phyloP scores from a whole-genome alignment of 2,329 filamentous ascomycete species.

The Aspergillus ochraceoroseus region DNA sequence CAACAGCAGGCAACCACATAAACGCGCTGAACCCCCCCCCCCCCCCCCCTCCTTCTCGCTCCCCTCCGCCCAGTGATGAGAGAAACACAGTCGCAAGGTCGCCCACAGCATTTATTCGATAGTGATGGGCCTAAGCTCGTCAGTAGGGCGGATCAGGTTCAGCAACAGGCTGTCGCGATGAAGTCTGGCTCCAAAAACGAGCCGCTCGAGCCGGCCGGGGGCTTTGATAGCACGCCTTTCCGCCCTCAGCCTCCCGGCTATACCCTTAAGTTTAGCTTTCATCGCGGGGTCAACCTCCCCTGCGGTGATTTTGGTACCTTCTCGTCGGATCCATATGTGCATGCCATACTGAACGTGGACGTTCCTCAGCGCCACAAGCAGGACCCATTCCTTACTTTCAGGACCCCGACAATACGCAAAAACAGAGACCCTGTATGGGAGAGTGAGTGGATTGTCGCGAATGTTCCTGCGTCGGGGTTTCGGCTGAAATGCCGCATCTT shows the following conservation, averaged over 20 bases:
- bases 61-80: slow-evolving; percentile 12
- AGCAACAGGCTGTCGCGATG: slow-evolving; percentile 32
- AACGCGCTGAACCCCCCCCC: too few species aligned
- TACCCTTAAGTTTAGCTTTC: slow-evolving; percentile 79
- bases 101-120: slow-evolving; percentile 27
- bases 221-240: slow-evolving; percentile 73
- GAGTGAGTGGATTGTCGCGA: slow-evolving; percentile 79
- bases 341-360: slow-evolving; percentile 66
- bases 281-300: slow-evolving; percentile 73
- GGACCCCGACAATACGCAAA: slow-evolving; percentile 69
- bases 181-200: slow-evolving; percentile 17
- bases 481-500: slow-evolving; percentile 78
- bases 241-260: slow-evolving; percentile 71
- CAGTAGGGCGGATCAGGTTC: slow-evolving; percentile 38
- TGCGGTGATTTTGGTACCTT: slow-evolving; percentile 71
- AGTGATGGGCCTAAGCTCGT: slow-evolving; percentile 39
- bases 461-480: slow-evolving; percentile 76
- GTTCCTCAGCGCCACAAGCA: slow-evolving; percentile 78
- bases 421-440: slow-evolving; percentile 76
- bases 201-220: slow-evolving; percentile 58
- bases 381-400: slow-evolving; percentile 67
- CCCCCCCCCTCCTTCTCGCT: neutral
- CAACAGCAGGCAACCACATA: slow-evolving; percentile 11
- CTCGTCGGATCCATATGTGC: slow-evolving; percentile 77
- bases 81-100: slow-evolving; percentile 20